Evolutionary conservation across 176 grass and related monocot species (phyloP).

Genomic region (Phyllostachys edulis): DNA sequence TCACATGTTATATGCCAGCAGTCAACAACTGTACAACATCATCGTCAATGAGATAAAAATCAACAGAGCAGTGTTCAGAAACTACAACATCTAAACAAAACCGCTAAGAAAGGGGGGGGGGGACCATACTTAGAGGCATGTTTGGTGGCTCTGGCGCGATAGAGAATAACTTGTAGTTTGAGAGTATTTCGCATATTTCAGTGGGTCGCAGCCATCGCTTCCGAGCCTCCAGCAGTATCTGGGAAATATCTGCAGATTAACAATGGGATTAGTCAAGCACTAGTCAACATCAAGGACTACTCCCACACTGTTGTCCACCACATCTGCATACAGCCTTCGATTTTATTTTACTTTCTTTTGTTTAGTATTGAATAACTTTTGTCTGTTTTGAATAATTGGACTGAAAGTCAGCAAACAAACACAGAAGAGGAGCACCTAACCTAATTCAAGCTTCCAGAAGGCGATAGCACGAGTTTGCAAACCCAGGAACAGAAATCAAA

Average conservation of each 20-base stretch:
- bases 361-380: neutral
- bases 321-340: neutral
- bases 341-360: neutral
- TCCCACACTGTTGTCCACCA: constrained; percentile 23
- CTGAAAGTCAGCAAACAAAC: constrained; percentile 36
- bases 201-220: constrained; percentile 76
- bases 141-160: constrained; percentile 73
- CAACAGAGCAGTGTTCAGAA: neutral
- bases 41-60: neutral
- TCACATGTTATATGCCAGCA: neutral
- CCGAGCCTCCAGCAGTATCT: constrained; percentile 70
- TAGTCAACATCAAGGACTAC: constrained; percentile 30
- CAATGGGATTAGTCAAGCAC: constrained; percentile 23
- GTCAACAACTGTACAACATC: neutral
- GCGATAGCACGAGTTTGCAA: neutral
- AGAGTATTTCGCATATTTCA: constrained; percentile 88
- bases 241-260: constrained; percentile 65
- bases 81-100: neutral
- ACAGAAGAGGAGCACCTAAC: neutral
- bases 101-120: neutral
- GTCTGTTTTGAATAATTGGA: constrained; percentile 27
- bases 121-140: constrained; percentile 60
- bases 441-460: neutral
- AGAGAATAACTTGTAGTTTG: constrained; percentile 62
- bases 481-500: neutral